Conservation (phyloP, 1,284 basidiomycete genomes). For the Neotropicomus parvogracilis region DNA sequence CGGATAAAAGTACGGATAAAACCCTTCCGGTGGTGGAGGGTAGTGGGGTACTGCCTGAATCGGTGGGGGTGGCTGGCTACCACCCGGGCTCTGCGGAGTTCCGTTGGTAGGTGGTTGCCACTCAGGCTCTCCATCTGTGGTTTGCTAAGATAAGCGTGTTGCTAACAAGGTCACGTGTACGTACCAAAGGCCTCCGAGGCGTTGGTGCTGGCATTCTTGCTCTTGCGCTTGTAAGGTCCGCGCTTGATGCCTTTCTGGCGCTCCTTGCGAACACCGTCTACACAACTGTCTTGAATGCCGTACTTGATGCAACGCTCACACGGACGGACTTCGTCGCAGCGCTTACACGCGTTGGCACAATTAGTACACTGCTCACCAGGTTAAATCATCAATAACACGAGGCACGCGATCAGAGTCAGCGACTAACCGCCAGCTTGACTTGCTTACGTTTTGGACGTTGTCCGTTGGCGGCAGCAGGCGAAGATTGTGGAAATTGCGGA, state of each 20-base stretch:
- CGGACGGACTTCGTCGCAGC: constrained; percentile 76
- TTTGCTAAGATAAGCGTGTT: constrained; percentile 19
- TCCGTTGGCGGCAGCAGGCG: constrained; percentile 24
- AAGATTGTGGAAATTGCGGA: constrained; percentile 30
- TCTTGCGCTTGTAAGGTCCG: constrained; percentile 80
- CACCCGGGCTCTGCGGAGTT: constrained; percentile 27
- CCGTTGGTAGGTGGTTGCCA: constrained; percentile 33
- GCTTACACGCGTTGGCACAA: constrained; percentile 82
- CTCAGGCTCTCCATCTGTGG: constrained; percentile 25
- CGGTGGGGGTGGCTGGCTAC: constrained; percentile 34
- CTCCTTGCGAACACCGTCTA: constrained; percentile 77
- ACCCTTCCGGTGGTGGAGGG: constrained; percentile 44
- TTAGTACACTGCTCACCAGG: constrained; percentile 59
- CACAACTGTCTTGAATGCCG: constrained; percentile 63
- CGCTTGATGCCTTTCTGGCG: constrained; percentile 84
- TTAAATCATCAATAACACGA: constrained; percentile 4
- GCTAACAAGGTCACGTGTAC: constrained; percentile 10
- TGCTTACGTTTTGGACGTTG: constrained; percentile 71
- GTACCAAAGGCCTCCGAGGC: constrained; percentile 19
- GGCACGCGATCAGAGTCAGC: background rate
- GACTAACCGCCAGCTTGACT: constrained; percentile 81
- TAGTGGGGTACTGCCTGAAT: constrained; percentile 41
- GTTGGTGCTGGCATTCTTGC: constrained; percentile 38
- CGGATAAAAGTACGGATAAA: constrained; percentile 55
- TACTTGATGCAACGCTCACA: constrained; percentile 83